A percentile compares a stretch with the other conserved stretches of the same genome.
phyloP scores from a whole-genome alignment of 129 eudicot genomes.

The Artemisia annua region DNA sequence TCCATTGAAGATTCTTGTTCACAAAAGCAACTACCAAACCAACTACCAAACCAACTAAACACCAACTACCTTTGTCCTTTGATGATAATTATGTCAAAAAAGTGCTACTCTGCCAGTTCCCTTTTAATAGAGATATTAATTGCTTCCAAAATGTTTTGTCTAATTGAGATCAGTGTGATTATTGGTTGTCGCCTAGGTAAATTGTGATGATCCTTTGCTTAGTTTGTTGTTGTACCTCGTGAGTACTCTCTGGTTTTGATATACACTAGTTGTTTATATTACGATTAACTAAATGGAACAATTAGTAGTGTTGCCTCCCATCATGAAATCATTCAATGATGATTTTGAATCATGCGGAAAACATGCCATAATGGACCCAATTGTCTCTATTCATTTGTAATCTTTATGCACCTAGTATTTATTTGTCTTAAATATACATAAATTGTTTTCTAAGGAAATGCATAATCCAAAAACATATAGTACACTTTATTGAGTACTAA shows the following conservation, averaged over 20 bases:
- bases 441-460: not conserved
- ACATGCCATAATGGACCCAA: slow-evolving; percentile 20
- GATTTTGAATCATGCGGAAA: slow-evolving; percentile 25
- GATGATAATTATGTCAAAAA: slow-evolving; percentile 15
- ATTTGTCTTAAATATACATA: no score
- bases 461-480: not conserved
- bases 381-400: not conserved
- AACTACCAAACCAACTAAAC: slow-evolving; percentile 13
- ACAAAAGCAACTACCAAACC: slow-evolving; percentile 33
- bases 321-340: slow-evolving; percentile 19
- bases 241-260: not conserved
- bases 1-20: slow-evolving; percentile 14
- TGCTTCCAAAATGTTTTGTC: no score
- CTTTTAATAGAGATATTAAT: not conserved
- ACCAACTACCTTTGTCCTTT: slow-evolving; percentile 24
- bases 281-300: not conserved
- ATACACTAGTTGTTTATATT: no score
- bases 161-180: no score
- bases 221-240: not conserved
- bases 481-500: no score
- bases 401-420: no score
- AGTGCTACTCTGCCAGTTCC: not conserved
- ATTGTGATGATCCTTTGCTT: no score
- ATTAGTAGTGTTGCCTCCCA: slow-evolving; percentile 16
- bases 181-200: no score